phyloP scores from a whole-genome alignment of 139 green algal species.

The Auxenochlorella pyrenoidosa region DNA sequence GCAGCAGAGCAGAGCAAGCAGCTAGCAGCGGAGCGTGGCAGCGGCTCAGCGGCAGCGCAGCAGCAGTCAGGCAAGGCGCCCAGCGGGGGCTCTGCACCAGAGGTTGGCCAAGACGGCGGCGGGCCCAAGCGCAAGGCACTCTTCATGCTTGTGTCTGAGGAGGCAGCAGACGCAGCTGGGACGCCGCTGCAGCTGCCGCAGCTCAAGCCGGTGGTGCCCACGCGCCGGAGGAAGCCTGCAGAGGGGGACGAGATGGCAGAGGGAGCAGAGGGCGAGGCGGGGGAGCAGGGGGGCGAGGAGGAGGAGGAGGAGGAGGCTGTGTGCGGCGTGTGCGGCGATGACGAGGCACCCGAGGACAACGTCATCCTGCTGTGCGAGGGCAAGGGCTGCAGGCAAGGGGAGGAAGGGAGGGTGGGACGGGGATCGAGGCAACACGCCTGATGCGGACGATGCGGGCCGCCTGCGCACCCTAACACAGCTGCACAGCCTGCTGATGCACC shows the following conservation, averaged over 20 bases:
- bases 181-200: conserved; percentile 18
- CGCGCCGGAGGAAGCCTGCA: background rate
- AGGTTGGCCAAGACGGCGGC: background rate
- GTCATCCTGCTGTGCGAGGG: conserved; percentile 61
- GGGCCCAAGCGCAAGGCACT: background rate
- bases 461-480: no score
- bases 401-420: background rate
- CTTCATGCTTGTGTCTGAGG: conserved; percentile 18
- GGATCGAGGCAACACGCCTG: background rate
- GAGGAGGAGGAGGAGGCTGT: conserved; percentile 34
- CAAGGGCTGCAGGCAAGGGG: conserved; percentile 26
- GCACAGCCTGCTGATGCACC: background rate
- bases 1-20: background rate
- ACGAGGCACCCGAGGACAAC: conserved; percentile 41
- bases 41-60: background rate
- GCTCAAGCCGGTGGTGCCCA: background rate
- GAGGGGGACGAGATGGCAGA: background rate
- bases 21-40: background rate
- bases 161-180: background rate
- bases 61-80: background rate
- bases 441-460: no score
- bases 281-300: background rate
- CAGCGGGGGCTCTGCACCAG: background rate
- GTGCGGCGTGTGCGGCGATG: conserved; percentile 50
- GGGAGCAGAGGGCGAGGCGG: background rate